These are phyloP conservation scores for Stagonosporopsis tanaceti DNA, from an alignment of 2,329 filamentous ascomycete species.

Conservation along the genomic window DNA sequence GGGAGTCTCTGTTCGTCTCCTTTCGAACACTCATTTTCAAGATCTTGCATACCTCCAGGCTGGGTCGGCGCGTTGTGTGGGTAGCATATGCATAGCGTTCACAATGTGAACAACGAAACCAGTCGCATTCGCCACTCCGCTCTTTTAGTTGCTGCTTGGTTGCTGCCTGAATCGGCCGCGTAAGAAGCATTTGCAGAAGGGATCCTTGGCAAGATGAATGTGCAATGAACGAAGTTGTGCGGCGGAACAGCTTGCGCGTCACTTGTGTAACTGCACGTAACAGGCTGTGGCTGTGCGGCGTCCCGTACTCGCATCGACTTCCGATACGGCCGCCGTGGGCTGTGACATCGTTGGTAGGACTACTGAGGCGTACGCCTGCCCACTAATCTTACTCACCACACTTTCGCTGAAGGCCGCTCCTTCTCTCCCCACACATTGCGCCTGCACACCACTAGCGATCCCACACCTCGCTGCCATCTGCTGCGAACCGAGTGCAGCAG, in stretches of 20 bases:
- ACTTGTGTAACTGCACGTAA: conserved; percentile 19
- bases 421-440: conserved; percentile 18
- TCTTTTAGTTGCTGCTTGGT: conserved; percentile 21
- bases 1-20: conserved; percentile 22
- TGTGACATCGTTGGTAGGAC: conserved; percentile 31
- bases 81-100: conserved; percentile 25
- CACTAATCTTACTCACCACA: conserved; percentile 18
- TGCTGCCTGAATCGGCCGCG: conserved; percentile 25
- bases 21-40: conserved; percentile 38
- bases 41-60: conserved; percentile 28
- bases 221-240: conserved; percentile 9
- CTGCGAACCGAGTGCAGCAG: conserved; percentile 11
- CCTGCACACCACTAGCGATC: conserved; percentile 5
- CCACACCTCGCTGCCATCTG: conserved; percentile 2
- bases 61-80: conserved; percentile 21
- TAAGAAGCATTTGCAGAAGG: conserved; percentile 10
- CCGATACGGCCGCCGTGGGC: conserved; percentile 27
- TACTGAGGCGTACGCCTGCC: conserved; percentile 14
- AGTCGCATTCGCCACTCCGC: conserved; percentile 15
- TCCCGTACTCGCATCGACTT: conserved; percentile 21
- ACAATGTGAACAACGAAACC: conserved; percentile 25
- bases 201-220: conserved; percentile 8
- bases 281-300: conserved; percentile 29
- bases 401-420: conserved; percentile 9
- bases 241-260: conserved; percentile 29